phyloP scores from a whole-genome alignment of 352 stramenopile genomes.

The Globisporangium takayamanum region DNA sequence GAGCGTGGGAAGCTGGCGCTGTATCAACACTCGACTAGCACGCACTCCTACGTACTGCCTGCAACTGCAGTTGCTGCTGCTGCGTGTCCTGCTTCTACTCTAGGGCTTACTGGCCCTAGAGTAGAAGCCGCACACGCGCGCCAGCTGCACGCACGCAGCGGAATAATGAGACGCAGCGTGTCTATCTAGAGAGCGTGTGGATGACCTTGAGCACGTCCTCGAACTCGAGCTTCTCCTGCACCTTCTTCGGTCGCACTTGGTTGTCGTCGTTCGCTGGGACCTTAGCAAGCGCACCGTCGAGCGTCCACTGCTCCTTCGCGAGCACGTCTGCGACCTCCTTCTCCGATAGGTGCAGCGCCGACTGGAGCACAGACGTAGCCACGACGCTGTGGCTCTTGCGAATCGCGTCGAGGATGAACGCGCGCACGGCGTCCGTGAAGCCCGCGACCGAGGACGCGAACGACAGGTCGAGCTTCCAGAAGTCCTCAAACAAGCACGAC shows the following conservation, averaged over 20 bases:
- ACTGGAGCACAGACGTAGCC: conserved; percentile 48
- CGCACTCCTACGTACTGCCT: neutral
- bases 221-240: conserved; percentile 84
- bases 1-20: neutral
- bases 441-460: conserved; percentile 59
- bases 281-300: conserved; percentile 44
- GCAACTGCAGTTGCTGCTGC: neutral
- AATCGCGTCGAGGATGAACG: conserved; percentile 70
- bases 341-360: conserved; percentile 63
- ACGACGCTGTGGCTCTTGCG: conserved; percentile 70
- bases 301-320: conserved; percentile 63
- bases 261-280: conserved; percentile 75
- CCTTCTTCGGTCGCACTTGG: conserved; percentile 83
- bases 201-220: conserved; percentile 85
- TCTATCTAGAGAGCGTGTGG: conserved; percentile 81
- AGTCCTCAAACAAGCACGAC: conserved; percentile 77
- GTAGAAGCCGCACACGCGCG: too few relatives aligned
- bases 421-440: conserved; percentile 66
- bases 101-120: too few relatives aligned
- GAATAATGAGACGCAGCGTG: conserved; percentile 12
- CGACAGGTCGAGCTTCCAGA: conserved; percentile 63
- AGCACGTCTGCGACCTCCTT: conserved; percentile 52
- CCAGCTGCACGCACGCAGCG: neutral
- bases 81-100: too few relatives aligned
- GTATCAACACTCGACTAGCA: neutral